These are phyloP conservation scores for Kwoniella dendrophila DNA, from an alignment of 768 basidiomycete genomes.

Conservation along the genomic window DNA sequence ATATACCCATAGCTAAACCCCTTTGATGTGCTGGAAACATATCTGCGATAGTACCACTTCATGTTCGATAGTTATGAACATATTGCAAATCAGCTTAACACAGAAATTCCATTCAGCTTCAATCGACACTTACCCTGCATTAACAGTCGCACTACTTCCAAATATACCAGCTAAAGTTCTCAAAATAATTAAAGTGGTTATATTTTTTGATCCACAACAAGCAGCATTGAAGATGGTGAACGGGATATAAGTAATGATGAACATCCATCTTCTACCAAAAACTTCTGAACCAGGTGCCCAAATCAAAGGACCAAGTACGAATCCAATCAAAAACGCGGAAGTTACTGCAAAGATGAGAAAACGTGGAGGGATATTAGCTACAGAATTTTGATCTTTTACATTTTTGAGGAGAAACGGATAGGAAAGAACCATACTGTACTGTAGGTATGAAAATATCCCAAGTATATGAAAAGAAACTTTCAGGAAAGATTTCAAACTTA, in stretches of 20 bases:
- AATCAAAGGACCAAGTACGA: neutral
- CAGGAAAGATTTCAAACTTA: slow-evolving; percentile 48
- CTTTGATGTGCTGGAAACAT: slow-evolving; percentile 40
- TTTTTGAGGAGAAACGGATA: no score
- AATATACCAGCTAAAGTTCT: slow-evolving; percentile 55
- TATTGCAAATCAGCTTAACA: no score
- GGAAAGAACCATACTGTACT: no score
- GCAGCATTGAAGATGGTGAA: slow-evolving; percentile 55
- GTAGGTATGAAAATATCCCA: no score
- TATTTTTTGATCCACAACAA: slow-evolving; percentile 50
- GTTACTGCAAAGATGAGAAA: neutral
- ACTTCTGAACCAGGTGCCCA: slow-evolving; percentile 46
- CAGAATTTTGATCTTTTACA: no score
- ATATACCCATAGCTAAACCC: slow-evolving; percentile 43
- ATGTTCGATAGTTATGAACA: no score
- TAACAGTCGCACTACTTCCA: slow-evolving; percentile 54
- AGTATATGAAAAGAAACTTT: no score
- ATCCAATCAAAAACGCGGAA: neutral
- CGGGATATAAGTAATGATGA: slow-evolving; percentile 52
- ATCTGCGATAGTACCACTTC: slow-evolving; percentile 49
- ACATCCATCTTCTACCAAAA: slow-evolving; percentile 54
- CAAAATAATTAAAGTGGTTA: slow-evolving; percentile 52
- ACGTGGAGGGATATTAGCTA: no score
- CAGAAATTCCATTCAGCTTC: no score
- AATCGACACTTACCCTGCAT: slow-evolving; percentile 40